phyloP scores from a whole-genome alignment of 768 basidiomycete genomes.

The Dacryopinax primogenitus region DNA sequence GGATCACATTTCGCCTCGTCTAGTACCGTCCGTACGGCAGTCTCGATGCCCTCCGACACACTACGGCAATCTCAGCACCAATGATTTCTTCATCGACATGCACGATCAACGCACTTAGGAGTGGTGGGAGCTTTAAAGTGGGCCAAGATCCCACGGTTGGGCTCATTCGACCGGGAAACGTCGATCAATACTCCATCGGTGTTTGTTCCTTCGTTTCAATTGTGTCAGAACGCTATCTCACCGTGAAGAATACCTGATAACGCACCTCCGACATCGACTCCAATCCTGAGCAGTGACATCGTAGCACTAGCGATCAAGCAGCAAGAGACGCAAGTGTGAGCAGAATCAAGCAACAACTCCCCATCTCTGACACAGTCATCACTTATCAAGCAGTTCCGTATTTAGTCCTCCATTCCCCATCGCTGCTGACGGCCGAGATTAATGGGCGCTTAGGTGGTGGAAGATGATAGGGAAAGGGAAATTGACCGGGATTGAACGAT shows the following conservation, averaged over 20 bases:
- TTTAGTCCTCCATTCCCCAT: not conserved
- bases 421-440: not conserved
- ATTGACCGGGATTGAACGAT: not conserved
- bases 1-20: conserved; percentile 28
- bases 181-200: conserved; percentile 32
- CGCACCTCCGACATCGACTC: conserved; percentile 1
- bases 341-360: not conserved
- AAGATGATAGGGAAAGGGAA: not conserved
- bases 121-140: conserved; percentile 43
- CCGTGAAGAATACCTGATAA: not conserved
- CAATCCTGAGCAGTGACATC: not conserved
- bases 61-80: not conserved
- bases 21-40: conserved; percentile 38
- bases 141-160: conserved; percentile 20
- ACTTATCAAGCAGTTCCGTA: not conserved
- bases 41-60: conserved; percentile 46
- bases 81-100: not conserved
- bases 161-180: conserved; percentile 22
- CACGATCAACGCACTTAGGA: conserved; percentile 23
- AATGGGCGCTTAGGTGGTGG: conserved; percentile 4
- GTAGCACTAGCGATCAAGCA: not conserved
- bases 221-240: not conserved
- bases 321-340: not conserved
- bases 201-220: conserved; percentile 21
- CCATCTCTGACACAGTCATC: not conserved